Evolutionary conservation across 768 basidiomycete species (phyloP), one percentile per base, ranked within the genome.

Genomic region (Russula sp.): DNA sequence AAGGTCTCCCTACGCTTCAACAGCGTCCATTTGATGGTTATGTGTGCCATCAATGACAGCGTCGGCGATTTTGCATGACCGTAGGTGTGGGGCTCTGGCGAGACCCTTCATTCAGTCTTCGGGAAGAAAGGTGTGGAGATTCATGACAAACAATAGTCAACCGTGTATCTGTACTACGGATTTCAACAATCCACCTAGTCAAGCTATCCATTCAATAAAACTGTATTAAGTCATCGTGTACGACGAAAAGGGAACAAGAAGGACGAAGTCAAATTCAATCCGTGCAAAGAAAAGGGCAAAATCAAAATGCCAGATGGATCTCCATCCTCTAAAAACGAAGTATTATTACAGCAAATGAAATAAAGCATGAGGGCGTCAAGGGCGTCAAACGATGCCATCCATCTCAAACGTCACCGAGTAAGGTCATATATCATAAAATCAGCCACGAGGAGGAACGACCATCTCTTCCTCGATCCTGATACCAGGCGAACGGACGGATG

Each of bases 1-100:
- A 72, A 71, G 65, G 68, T 69, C 67, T 68, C 72, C 69, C 75
- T 77, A 79, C 87, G 90, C 90, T 93, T 92, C 90, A 93, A 92
- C 90, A 92, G 90, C 90, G 85, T 80, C 83, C 83, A 78, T 77
- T 78, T 79, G 78, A 75, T 76, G 81, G 84, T 83, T 82, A 81
- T 38, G 81, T 73, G 82, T 81, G 81, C 75, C 74, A 67, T 70
- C 64, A 69, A 63, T 55, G 38, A 65, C 41, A 63, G 58, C 49
- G 35, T 53, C 65, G 58, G 49, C 52, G 29, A 25, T 41, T 47
- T 20, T 51, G 49, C 42, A 59, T 59, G 47, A 57, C 63, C 45
- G 36, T 56, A 52, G 58, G 58, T 63, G 54, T 63, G 54, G 60
- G 59, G 58, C 63, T 67, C 60, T 63, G 42, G 60, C 49, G 58